Base-by-base conservation (phyloP, 1,284 basidiomycete species). In the Trametes polyzona region DNA sequence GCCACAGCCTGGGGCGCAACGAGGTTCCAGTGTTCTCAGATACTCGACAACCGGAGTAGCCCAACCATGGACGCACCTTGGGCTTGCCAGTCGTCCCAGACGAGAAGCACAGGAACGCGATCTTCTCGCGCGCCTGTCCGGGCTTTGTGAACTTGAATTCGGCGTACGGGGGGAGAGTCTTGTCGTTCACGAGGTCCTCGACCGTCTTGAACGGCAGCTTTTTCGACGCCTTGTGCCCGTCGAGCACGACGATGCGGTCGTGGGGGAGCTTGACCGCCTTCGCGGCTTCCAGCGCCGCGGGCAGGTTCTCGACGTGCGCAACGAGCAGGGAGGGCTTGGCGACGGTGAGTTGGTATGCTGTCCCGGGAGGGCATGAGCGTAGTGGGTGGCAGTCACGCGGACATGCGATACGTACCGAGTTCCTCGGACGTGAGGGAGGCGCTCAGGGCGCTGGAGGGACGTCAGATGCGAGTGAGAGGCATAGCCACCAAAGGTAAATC, bases 51-150 rank as follows among this genome's bases (percentile, higher is more conserved):
- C 30, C 29, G 2, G 17, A 17, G 3, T 21, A 1, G 19, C 6
- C 3, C 9, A 11, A 2, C 2, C 11, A 4, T 3, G 11, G 0
- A 39, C 24, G 14, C 57, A 83, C 87, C 79, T 92, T 92, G 1
- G 91, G 88, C 63, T 81, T 83, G 10, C 90, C 90, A 64, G 90
- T 93, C 2, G 91, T 93, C 17, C 90, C 90, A 46, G 84, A 88
- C 0, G 88, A 90, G 69, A 92, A 91, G 44, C 78, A 84, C 30
- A 91, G 71, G 60, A 92, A 86, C 0, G 90, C 91, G 11, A 91
- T 61, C 55, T 84, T 84, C 14, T 74, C 83, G 67, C 79, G 83
- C 21, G 76, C 83, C 69, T 92, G 88, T 0, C 85, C 88, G 9
- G 57, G 57, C 4, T 79, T 74, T 14, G 64, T 68, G 27, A 92